phyloP scores from a whole-genome alignment of 2,329 filamentous ascomycete species.

The Xylaria arbuscula region DNA sequence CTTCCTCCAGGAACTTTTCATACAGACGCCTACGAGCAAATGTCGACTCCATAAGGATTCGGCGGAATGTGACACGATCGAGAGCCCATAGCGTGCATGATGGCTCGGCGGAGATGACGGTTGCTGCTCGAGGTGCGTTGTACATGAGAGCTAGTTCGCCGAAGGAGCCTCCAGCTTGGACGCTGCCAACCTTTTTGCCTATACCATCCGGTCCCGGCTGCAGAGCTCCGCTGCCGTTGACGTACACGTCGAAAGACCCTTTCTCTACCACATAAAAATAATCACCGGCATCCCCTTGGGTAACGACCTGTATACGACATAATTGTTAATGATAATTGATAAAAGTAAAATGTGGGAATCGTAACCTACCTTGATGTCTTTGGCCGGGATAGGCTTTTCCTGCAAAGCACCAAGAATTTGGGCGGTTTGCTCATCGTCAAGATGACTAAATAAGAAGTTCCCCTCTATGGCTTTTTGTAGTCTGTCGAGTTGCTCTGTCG shows the following conservation, averaged over 20 bases:
- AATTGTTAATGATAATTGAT: background rate
- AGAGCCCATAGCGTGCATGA: slow-evolving; percentile 90
- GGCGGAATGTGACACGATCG: slow-evolving; percentile 94
- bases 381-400: slow-evolving; percentile 94
- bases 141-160: slow-evolving; percentile 99
- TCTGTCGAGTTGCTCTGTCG: slow-evolving; percentile 80
- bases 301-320: slow-evolving; percentile 77
- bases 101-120: slow-evolving; percentile 84
- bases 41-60: slow-evolving; percentile 97
- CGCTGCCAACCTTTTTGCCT: slow-evolving; percentile 82
- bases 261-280: slow-evolving; percentile 98
- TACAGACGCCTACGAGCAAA: slow-evolving; percentile 97
- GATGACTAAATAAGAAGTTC: slow-evolving; percentile 94
- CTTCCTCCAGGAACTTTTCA: slow-evolving; percentile 94
- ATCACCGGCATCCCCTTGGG: slow-evolving; percentile 94
- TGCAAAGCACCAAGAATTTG: slow-evolving; percentile 91
- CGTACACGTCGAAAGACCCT: slow-evolving; percentile 89
- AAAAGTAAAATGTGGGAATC: background rate
- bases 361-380: slow-evolving; percentile 74
- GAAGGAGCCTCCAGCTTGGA: slow-evolving; percentile 90
- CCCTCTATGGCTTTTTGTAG: slow-evolving; percentile 83
- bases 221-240: slow-evolving; percentile 80
- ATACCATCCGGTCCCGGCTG: slow-evolving; percentile 85
- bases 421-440: slow-evolving; percentile 90
- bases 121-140: slow-evolving; percentile 94